Percentiles rank a stretch among this genome's conserved stretches.
phyloP scores from a whole-genome alignment of 257 asterid species.

The Solanum phureja region DNA sequence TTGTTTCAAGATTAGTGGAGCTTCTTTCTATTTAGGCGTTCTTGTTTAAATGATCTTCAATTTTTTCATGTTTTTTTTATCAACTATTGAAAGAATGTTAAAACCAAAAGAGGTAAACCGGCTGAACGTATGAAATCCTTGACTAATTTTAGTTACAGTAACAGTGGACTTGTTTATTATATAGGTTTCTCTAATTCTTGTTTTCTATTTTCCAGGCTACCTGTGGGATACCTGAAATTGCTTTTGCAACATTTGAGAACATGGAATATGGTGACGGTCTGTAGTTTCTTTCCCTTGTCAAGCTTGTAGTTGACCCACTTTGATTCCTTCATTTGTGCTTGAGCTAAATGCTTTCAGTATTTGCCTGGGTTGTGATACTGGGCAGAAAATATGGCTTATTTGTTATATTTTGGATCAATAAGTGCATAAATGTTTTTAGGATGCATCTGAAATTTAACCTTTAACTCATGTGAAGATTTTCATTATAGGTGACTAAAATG shows the following conservation, averaged over 20 bases:
- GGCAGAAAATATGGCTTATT: background rate
- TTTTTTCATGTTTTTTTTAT: background rate
- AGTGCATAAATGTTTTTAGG: background rate
- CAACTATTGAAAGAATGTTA: background rate
- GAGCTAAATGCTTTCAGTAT: background rate
- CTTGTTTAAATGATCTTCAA: background rate
- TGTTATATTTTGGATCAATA: background rate
- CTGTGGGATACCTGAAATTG: constrained; percentile 94
- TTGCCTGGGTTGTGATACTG: background rate
- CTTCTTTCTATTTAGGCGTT: background rate
- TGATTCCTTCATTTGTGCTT: background rate
- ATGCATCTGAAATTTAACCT: background rate
- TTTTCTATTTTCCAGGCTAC: constrained; percentile 56
- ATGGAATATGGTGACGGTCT: constrained; percentile 98
- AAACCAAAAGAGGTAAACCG: background rate
- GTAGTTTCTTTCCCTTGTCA: constrained; percentile 14
- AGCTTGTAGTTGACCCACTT: background rate
- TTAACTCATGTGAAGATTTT: background rate
- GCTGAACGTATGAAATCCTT: background rate
- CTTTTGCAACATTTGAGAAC: constrained; percentile 87
- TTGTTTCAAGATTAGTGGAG: background rate
- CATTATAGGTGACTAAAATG: background rate
- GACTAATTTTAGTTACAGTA: background rate
- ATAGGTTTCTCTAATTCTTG: background rate
- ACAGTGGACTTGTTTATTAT: background rate